phyloP scores from a whole-genome alignment of 345 rosid genomes.

The Ceriops decandra region DNA sequence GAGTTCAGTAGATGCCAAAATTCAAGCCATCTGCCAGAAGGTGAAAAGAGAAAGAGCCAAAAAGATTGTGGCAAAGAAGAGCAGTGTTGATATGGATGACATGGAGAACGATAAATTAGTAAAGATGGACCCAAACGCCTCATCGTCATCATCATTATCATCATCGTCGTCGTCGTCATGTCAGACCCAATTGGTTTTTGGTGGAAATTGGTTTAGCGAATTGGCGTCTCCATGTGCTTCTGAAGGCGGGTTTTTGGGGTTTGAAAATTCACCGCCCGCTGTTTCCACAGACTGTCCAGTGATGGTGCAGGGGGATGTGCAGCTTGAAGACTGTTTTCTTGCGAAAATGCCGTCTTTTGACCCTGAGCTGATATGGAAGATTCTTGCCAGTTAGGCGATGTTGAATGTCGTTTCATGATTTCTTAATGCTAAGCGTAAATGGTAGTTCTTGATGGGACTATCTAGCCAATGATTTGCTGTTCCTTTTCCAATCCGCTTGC shows the following conservation, averaged over 20 bases:
- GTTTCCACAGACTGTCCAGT: slow-evolving; percentile 32
- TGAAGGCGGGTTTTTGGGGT: slow-evolving; percentile 47
- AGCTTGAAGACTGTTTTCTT: slow-evolving; percentile 51
- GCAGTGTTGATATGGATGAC: slow-evolving; percentile 4
- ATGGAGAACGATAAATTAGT: slow-evolving; percentile 9
- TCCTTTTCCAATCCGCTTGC: not conserved
- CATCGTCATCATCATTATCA: slow-evolving; percentile 23
- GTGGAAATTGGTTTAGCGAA: slow-evolving; percentile 39
- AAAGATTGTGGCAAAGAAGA: slow-evolving; percentile 41
- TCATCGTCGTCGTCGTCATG: slow-evolving; percentile 11
- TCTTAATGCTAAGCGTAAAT: slow-evolving; percentile 3
- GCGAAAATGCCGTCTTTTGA: slow-evolving; percentile 85
- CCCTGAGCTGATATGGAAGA: slow-evolving; percentile 85
- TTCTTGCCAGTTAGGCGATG: slow-evolving; percentile 56
- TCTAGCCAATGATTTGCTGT: not conserved
- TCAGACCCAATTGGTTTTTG: slow-evolving; percentile 14
- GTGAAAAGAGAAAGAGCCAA: slow-evolving; percentile 56
- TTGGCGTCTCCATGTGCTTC: slow-evolving; percentile 35
- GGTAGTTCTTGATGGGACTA: slow-evolving; percentile 1
- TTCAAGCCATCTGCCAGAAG: slow-evolving; percentile 79
- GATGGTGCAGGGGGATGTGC: slow-evolving; percentile 31
- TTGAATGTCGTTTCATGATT: not conserved
- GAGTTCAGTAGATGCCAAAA: slow-evolving; percentile 70
- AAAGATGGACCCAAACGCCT: slow-evolving; percentile 31
- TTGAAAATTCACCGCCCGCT: slow-evolving; percentile 44